Evolutionary conservation across 495 filamentous ascomycete species (phyloP).

Genomic region (Penicillium argentinense): DNA sequence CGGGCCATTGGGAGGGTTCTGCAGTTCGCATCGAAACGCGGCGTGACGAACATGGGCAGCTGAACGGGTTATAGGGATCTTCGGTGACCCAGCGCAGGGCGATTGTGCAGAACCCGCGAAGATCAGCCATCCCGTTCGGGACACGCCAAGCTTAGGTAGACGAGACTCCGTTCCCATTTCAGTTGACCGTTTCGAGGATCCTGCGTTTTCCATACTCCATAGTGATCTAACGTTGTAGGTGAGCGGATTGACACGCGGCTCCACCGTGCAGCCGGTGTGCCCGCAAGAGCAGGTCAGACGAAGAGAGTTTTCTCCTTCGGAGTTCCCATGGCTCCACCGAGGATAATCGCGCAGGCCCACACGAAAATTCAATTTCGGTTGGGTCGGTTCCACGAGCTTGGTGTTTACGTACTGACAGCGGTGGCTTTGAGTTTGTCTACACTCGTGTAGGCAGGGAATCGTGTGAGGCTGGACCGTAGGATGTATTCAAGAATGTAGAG

Average conservation of each 20-base stretch:
- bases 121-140: slow-evolving; percentile 1
- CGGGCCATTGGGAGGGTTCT: too few species aligned
- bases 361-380: slow-evolving; percentile 8
- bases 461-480: too few species aligned
- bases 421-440: too few species aligned
- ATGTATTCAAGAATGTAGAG: too few species aligned
- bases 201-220: too few species aligned
- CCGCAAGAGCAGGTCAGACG: slow-evolving; percentile 7
- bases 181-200: background rate
- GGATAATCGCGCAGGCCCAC: slow-evolving; percentile 12
- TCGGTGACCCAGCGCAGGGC: background rate
- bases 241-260: background rate
- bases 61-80: slow-evolving; percentile 1
- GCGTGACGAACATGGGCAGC: background rate
- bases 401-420: background rate
- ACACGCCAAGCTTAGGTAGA: slow-evolving; percentile 1
- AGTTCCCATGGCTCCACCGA: slow-evolving; percentile 3
- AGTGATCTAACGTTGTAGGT: too few species aligned
- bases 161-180: background rate
- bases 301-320: slow-evolving; percentile 2
- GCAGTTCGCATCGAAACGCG: background rate
- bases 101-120: background rate
- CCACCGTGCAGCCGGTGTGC: slow-evolving; percentile 7
- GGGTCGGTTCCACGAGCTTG: background rate
- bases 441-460: too few species aligned